These are phyloP conservation scores for Globomyces pollinis-pini DNA, from an alignment of 192 early-diverging fungal genomes.

Conservation along the genomic window DNA sequence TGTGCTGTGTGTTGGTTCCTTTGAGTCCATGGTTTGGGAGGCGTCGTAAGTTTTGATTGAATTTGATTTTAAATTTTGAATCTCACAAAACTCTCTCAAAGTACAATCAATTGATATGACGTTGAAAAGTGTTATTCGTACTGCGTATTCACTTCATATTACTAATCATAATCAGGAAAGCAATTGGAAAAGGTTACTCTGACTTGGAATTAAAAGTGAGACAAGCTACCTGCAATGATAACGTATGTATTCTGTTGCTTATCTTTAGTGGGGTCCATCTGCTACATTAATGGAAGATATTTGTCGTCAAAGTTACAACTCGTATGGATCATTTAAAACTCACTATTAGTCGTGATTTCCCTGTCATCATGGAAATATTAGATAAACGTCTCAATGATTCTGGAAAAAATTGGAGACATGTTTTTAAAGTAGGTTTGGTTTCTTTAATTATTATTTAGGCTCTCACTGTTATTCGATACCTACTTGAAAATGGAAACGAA, in stretches of 20 bases:
- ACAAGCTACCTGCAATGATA: constrained; percentile 46
- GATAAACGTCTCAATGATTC: constrained; percentile 96
- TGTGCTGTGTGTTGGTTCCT: no score
- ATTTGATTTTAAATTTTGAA: no score
- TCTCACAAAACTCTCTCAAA: no score
- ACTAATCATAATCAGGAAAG: neutral
- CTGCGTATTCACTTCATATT: neutral
- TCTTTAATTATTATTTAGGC: no score
- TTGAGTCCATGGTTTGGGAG: no score
- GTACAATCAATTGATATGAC: no score
- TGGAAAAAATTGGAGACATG: constrained; percentile 97
- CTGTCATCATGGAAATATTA: constrained; percentile 96
- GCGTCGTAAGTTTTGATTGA: no score
- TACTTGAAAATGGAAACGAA: constrained; percentile 78
- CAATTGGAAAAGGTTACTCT: constrained; percentile 75
- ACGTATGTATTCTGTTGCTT: constrained; percentile 25
- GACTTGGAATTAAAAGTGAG: constrained; percentile 89
- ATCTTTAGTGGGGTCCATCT: constrained; percentile 58
- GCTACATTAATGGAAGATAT: constrained; percentile 76
- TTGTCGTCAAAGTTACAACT: constrained; percentile 72
- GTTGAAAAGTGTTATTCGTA: constrained; percentile 1
- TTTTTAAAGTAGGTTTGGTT: no score
- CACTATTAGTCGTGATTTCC: constrained; percentile 74
- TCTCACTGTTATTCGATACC: constrained; percentile 76
- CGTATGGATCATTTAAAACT: constrained; percentile 46